phyloP scores from a whole-genome alignment of 83 land plant species.

The Thuja plicata region DNA sequence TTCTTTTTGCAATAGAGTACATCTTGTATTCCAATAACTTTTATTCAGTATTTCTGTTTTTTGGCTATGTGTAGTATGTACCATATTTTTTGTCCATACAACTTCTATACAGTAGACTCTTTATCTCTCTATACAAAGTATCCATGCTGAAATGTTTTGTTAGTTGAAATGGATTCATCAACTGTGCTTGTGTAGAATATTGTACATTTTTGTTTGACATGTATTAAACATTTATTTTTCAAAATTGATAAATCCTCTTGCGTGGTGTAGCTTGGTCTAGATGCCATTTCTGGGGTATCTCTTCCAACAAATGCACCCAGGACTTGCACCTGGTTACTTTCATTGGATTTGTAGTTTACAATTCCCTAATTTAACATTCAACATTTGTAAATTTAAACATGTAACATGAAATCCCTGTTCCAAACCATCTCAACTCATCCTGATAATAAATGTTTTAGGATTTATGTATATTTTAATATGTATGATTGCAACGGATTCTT shows the following conservation, averaged over 20 bases:
- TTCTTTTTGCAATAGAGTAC: too few relatives aligned
- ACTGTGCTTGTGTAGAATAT: background rate
- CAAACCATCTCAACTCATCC: background rate
- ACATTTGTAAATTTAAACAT: too few relatives aligned
- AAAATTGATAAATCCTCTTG: too few relatives aligned
- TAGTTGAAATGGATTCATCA: background rate
- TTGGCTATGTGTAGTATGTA: background rate
- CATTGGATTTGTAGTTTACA: too few relatives aligned
- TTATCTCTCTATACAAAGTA: too few relatives aligned
- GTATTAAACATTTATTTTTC: background rate
- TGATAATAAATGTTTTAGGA: background rate
- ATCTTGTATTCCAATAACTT: background rate
- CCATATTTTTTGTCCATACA: background rate
- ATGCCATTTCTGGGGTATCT: too few relatives aligned
- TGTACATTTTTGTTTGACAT: background rate
- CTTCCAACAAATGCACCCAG: too few relatives aligned
- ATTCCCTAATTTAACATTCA: too few relatives aligned
- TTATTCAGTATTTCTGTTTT: background rate
- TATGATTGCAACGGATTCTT: background rate
- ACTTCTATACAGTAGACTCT: background rate
- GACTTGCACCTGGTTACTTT: too few relatives aligned
- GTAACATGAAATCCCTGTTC: background rate
- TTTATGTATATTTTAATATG: background rate
- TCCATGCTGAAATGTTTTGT: too few relatives aligned
- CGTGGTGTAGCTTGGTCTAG: too few relatives aligned